Conservation (phyloP, 306 rosid genomes). For the Cicer pinnatifidum region DNA sequence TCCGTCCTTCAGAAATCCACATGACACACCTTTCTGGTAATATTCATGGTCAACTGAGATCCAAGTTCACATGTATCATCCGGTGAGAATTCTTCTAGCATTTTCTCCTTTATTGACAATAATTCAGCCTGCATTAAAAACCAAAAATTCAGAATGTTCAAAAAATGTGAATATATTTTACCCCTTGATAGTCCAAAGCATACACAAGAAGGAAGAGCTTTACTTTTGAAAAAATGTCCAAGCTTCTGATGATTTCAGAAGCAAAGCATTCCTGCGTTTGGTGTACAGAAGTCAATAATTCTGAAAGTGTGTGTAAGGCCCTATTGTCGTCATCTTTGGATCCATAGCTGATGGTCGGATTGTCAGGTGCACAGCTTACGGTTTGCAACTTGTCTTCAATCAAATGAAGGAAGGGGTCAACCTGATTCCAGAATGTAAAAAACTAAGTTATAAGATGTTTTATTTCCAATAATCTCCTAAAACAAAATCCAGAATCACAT, state of each 20-base stretch:
- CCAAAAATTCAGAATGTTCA: slow-evolving; percentile 19
- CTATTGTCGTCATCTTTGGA: slow-evolving; percentile 73
- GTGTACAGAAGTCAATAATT: slow-evolving; percentile 48
- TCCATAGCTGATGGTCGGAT: slow-evolving; percentile 59
- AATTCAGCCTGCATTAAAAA: slow-evolving; percentile 61
- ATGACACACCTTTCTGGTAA: slow-evolving; percentile 50
- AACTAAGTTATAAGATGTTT: slow-evolving; percentile 9
- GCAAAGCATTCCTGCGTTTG: slow-evolving; percentile 65
- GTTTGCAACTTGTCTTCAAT: slow-evolving; percentile 79
- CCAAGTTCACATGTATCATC: slow-evolving; percentile 70
- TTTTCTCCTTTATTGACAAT: slow-evolving; percentile 61
- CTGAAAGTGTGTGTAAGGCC: slow-evolving; percentile 62
- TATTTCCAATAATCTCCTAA: slow-evolving; percentile 24
- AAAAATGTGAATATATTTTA: slow-evolving; percentile 22
- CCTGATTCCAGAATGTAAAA: slow-evolving; percentile 52
- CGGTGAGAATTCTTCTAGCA: slow-evolving; percentile 67
- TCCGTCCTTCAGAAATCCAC: slow-evolving; percentile 40
- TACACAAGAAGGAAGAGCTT: slow-evolving; percentile 26
- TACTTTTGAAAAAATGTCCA: slow-evolving; percentile 69
- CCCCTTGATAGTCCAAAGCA: neutral
- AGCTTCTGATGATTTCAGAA: slow-evolving; percentile 68
- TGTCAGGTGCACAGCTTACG: slow-evolving; percentile 49
- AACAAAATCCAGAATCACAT: slow-evolving; percentile 28
- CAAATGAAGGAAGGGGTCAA: slow-evolving; percentile 79
- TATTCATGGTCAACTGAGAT: slow-evolving; percentile 57